phyloP scores from a whole-genome alignment of 768 basidiomycete genomes.

The Lactarius deliciosus region DNA sequence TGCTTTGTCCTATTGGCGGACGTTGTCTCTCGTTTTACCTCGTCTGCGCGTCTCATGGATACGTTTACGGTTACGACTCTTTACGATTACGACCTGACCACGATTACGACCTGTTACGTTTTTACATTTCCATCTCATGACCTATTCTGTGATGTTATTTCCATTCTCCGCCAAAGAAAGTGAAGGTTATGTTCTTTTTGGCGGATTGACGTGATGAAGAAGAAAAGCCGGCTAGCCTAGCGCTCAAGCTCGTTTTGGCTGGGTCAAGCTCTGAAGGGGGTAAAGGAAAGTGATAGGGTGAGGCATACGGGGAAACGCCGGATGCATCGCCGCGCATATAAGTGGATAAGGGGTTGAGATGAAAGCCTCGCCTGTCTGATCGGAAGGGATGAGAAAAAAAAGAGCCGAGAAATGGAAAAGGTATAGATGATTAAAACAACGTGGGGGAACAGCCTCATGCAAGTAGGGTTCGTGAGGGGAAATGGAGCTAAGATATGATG shows the following conservation, averaged over 20 bases:
- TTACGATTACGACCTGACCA: constrained; percentile 38
- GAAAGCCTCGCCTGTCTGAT: constrained; percentile 30
- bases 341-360: constrained; percentile 30
- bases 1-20: constrained; percentile 32
- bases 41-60: constrained; percentile 34
- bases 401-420: constrained; percentile 30
- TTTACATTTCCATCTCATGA: constrained; percentile 21
- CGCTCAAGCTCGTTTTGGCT: constrained; percentile 24
- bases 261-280: constrained; percentile 25
- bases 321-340: constrained; percentile 28
- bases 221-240: constrained; percentile 21
- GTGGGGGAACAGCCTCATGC: constrained; percentile 29
- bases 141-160: constrained; percentile 23
- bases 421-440: constrained; percentile 31
- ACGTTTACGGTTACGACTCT: constrained; percentile 34
- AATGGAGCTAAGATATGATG: constrained; percentile 5
- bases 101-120: constrained; percentile 31
- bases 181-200: constrained; percentile 21
- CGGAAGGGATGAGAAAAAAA: constrained; percentile 30
- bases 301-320: constrained; percentile 24
- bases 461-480: constrained; percentile 16
- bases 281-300: constrained; percentile 19
- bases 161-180: constrained; percentile 16
- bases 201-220: constrained; percentile 27
- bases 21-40: constrained; percentile 35